phyloP scores from a whole-genome alignment of 73 alveolate genomes.

The Paramecium bursaria region DNA sequence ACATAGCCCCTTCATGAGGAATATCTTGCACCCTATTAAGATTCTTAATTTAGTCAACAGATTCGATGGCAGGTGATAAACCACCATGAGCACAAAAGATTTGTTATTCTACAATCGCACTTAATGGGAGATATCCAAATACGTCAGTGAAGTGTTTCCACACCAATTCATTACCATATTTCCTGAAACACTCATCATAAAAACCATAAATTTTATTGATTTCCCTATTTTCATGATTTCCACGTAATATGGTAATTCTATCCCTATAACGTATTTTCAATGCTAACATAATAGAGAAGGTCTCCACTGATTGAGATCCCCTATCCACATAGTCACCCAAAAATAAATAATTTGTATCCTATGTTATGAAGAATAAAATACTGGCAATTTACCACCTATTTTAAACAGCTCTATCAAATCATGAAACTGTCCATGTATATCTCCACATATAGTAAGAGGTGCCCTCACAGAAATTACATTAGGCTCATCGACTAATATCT shows the following conservation, averaged over 20 bases:
- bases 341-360: conserved; percentile 85
- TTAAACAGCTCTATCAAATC: conserved; percentile 89
- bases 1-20: conserved; percentile 95
- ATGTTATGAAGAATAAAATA: conserved; percentile 16
- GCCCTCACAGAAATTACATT: conserved; percentile 75
- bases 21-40: conserved; percentile 76
- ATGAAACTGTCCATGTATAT: conserved; percentile 97
- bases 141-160: conserved; percentile 90
- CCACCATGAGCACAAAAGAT: conserved; percentile 79
- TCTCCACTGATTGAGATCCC: conserved; percentile 90
- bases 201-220: conserved; percentile 91
- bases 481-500: conserved; percentile 82
- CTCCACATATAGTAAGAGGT: conserved; percentile 97
- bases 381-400: conserved; percentile 84
- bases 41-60: conserved; percentile 68
- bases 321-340: conserved; percentile 93
- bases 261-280: conserved; percentile 86
- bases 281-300: conserved; percentile 79
- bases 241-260: conserved; percentile 86
- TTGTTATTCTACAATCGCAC: conserved; percentile 84
- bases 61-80: conserved; percentile 73
- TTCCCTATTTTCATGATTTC: conserved; percentile 89
- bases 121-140: conserved; percentile 90
- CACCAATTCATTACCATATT: conserved; percentile 90
- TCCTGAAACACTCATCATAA: conserved; percentile 94